Evolutionary conservation across 768 basidiomycete genomes (phyloP).

Genomic region (Russula sp.): DNA sequence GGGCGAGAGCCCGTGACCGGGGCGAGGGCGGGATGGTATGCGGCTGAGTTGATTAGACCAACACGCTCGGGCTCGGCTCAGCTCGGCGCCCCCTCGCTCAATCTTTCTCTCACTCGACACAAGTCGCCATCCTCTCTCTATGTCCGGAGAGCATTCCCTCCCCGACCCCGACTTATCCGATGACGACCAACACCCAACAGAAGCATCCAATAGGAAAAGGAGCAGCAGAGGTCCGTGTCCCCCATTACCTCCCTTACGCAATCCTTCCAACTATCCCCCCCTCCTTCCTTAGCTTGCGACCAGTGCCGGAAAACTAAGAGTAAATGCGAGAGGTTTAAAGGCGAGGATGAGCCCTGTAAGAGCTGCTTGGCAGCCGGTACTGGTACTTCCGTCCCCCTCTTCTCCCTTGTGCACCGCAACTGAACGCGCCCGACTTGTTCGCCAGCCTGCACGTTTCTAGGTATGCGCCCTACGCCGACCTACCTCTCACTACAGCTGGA

Average conservation of each 20-base stretch:
- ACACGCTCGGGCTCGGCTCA: too few relatives aligned
- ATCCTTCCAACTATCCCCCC: background rate
- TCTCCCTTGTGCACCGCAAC: constrained; percentile 22
- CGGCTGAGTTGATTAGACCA: background rate
- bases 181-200: constrained; percentile 16
- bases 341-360: constrained; percentile 47
- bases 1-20: background rate
- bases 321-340: constrained; percentile 62
- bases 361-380: constrained; percentile 53
- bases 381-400: constrained; percentile 28
- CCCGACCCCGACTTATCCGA: constrained; percentile 19
- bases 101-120: too few relatives aligned
- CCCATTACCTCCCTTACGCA: background rate
- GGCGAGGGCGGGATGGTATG: background rate
- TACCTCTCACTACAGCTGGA: background rate
- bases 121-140: background rate
- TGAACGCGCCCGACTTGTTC: constrained; percentile 22
- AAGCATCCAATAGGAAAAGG: constrained; percentile 18
- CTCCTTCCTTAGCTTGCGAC: constrained; percentile 56
- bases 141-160: constrained; percentile 11
- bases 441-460: constrained; percentile 60
- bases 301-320: constrained; percentile 84
- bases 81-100: too few relatives aligned
- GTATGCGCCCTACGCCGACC: constrained; percentile 27
- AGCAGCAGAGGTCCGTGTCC: constrained; percentile 19